Percentiles rank a stretch among this genome's conserved stretches.
phyloP scores from a whole-genome alignment of 768 basidiomycete genomes.

The Rhizopogon vulgaris region DNA sequence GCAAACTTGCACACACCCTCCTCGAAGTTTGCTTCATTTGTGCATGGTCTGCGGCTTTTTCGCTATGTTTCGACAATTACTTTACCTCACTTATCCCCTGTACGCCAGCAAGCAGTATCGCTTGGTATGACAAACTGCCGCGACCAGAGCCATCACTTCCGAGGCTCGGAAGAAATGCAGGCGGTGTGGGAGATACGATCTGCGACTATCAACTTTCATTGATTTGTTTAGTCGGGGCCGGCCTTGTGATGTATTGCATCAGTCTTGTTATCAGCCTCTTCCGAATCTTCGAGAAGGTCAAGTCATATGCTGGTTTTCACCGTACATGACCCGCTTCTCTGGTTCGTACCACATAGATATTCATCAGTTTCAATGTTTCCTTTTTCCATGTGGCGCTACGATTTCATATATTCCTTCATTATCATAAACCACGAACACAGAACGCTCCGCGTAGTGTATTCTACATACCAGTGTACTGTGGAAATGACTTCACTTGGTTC shows the following conservation, averaged over 20 bases:
- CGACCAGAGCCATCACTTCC: slow-evolving; percentile 25
- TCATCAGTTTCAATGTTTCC: background rate
- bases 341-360: background rate
- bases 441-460: background rate
- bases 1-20: slow-evolving; percentile 80
- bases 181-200: slow-evolving; percentile 47
- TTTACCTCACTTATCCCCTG: slow-evolving; percentile 85
- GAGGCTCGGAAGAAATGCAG: slow-evolving; percentile 36
- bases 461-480: background rate
- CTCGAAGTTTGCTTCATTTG: slow-evolving; percentile 88
- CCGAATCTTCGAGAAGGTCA: slow-evolving; percentile 86
- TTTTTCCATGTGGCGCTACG: background rate
- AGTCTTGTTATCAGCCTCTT: slow-evolving; percentile 82
- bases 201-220: slow-evolving; percentile 75
- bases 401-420: background rate
- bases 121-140: slow-evolving; percentile 74
- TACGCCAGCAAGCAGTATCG: slow-evolving; percentile 46
- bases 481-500: background rate
- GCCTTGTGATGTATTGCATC: slow-evolving; percentile 74
- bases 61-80: slow-evolving; percentile 87
- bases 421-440: no score
- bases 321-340: background rate
- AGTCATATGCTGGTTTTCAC: slow-evolving; percentile 49
- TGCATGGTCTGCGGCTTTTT: slow-evolving; percentile 87
- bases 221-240: slow-evolving; percentile 71